These are phyloP conservation scores for Prunus dulcis DNA, from an alignment of 306 rosid genomes.

Conservation along the genomic window DNA sequence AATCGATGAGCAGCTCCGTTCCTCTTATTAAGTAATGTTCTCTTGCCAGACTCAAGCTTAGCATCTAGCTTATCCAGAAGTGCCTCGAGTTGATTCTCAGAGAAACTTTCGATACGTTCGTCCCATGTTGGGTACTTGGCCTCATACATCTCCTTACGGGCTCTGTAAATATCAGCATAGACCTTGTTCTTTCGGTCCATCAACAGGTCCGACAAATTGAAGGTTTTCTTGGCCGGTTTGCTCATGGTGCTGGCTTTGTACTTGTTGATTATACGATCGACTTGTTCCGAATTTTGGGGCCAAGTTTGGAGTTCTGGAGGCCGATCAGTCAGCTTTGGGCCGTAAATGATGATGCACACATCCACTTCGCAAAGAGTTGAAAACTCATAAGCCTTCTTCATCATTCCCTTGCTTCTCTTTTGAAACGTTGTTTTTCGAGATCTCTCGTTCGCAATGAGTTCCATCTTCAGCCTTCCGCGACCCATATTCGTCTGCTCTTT, in stretches of 20 bases:
- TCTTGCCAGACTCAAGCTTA: not conserved
- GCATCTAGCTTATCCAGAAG: not conserved
- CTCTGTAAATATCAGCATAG: not conserved
- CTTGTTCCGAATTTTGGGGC: not conserved
- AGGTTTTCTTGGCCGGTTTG: conserved; percentile 3
- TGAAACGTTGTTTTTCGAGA: conserved; percentile 5
- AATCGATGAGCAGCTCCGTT: too few species aligned
- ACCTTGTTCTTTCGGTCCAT: not conserved
- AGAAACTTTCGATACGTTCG: not conserved
- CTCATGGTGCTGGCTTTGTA: not conserved
- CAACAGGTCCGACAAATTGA: not conserved
- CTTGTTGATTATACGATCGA: not conserved
- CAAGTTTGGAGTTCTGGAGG: not conserved
- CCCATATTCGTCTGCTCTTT: conserved; percentile 5
- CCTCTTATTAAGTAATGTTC: not conserved
- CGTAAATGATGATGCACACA: conserved; percentile 9
- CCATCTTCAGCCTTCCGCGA: conserved; percentile 15
- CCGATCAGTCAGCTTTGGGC: not conserved
- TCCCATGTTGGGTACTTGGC: conserved; percentile 15
- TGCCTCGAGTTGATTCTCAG: not conserved
- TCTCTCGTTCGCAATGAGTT: conserved; percentile 5
- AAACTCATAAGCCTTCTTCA: conserved; percentile 14
- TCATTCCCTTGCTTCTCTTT: conserved; percentile 16
- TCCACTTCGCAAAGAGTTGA: conserved; percentile 7
- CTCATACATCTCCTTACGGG: not conserved